These are phyloP conservation scores for Symbiodinium pilosum DNA, from an alignment of 73 alveolate genomes.

Conservation along the genomic window DNA sequence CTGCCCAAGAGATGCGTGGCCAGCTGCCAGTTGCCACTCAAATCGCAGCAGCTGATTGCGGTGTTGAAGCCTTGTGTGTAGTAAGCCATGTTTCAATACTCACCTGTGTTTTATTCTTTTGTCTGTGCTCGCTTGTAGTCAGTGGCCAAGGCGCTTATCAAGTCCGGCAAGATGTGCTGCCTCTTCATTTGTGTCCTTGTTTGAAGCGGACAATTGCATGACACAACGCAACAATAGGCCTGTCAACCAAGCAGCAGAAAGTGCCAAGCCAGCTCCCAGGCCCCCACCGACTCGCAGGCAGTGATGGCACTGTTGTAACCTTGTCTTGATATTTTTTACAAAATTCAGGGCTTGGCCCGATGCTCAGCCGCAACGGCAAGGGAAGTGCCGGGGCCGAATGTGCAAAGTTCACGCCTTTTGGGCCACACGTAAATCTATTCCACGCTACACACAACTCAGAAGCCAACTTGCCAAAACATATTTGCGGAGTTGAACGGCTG, in stretches of 20 bases:
- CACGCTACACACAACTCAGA: no score
- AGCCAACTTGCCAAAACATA: no score
- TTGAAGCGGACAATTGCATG: no score
- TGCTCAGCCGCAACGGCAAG: not conserved
- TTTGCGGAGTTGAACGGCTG: no score
- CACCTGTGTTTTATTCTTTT: no score
- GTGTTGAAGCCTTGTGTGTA: constrained; percentile 30
- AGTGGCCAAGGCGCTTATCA: constrained; percentile 16
- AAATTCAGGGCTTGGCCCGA: no score
- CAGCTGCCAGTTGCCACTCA: constrained; percentile 49
- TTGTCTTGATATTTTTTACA: not conserved
- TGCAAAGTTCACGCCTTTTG: not conserved
- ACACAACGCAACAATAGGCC: no score
- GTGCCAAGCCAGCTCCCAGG: not conserved
- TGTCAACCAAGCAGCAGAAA: not conserved
- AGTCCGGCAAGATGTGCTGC: constrained; percentile 13
- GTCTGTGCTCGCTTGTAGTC: no score
- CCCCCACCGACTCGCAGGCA: constrained; percentile 44
- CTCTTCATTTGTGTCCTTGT: constrained; percentile 37
- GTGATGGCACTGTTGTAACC: constrained; percentile 78
- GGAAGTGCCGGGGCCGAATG: not conserved
- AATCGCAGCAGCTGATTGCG: constrained; percentile 29
- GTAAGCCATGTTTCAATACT: no score
- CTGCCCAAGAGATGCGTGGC: not conserved
- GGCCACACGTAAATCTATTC: not conserved